phyloP scores from a whole-genome alignment of 805 yeast species.

The Saccharomycopsis sp. region DNA sequence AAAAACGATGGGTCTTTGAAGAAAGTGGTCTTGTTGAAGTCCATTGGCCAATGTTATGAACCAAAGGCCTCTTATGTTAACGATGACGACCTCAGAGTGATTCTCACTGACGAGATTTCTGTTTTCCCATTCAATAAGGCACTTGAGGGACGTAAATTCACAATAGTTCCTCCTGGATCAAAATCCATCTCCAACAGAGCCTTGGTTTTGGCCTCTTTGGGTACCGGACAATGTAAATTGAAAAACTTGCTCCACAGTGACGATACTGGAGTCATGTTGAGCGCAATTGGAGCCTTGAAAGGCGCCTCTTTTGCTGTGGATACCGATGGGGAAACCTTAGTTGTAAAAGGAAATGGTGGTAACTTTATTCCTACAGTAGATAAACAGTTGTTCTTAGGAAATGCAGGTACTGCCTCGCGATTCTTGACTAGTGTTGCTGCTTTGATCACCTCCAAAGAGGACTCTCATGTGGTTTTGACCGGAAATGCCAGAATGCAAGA shows the following conservation, averaged over 20 bases:
- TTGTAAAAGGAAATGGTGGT: slow-evolving; percentile 84
- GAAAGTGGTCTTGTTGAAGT: slow-evolving; percentile 75
- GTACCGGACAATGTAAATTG: slow-evolving; percentile 75
- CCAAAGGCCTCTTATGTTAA: slow-evolving; percentile 77
- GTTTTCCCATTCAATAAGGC: slow-evolving; percentile 51
- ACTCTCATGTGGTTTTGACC: slow-evolving; percentile 57
- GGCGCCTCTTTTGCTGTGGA: slow-evolving; percentile 51
- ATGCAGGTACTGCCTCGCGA: slow-evolving; percentile 97
- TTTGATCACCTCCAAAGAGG: slow-evolving; percentile 46
- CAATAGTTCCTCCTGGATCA: slow-evolving; percentile 88
- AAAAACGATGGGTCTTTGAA: slow-evolving; percentile 91
- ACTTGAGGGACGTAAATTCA: slow-evolving; percentile 31
- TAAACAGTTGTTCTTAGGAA: slow-evolving; percentile 79
- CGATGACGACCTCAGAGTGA: slow-evolving; percentile 73
- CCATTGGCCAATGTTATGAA: slow-evolving; percentile 86
- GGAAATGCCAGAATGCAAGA: slow-evolving; percentile 98
- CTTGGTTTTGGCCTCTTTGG: slow-evolving; percentile 84
- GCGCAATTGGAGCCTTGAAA: slow-evolving; percentile 69
- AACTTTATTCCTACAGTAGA: slow-evolving; percentile 51
- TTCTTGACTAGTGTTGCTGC: slow-evolving; percentile 90
- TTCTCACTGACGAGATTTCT: slow-evolving; percentile 72
- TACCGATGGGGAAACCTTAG: slow-evolving; percentile 78
- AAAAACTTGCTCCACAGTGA: slow-evolving; percentile 90
- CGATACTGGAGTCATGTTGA: slow-evolving; percentile 91
- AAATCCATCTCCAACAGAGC: slow-evolving; percentile 97